Base-by-base conservation (phyloP, 139 green algal genomes). In the Desmodesmus armatus region DNA sequence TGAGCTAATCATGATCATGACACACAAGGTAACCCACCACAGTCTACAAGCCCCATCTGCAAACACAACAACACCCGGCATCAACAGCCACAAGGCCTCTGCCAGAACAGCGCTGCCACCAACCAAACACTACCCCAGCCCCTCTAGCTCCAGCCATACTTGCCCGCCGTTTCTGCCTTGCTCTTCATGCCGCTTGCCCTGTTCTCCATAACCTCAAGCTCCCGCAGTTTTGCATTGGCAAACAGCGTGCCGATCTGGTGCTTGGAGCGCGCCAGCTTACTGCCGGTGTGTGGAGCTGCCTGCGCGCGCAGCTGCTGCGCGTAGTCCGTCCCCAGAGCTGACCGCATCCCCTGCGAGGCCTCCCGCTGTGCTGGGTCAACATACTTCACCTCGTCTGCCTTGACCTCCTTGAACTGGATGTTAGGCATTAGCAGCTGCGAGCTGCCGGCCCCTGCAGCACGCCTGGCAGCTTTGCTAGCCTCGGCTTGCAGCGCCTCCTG, bases 171-270 rank as follows among this genome's bases (percentile, higher is more conserved):
- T 84, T 96, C 93, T 6, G 85, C 80, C 90, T 96, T 97, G 53
- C 76, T 92, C 86, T 96, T 96, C 71, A 90, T 84, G 37, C 87
- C 88, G 33, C 55, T 0, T 0, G 83, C 80, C 43, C 88, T 76
- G 51, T 87, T 70, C 87, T 96, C 93, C 75, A 96, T 25, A 21
- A 92, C 49, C 81, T 97, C 93, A 37, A 97, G 80, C 88, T 97
- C 94, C 84, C 88, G 88, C 78, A 95, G 87, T 78, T 93, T 92
- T 21, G 90, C 89, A 43, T 91, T 89, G 39, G 89, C 86, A 78
- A 93, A 96, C 44, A 97, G 80, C 11, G 92, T 94, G 43, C 83
- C 86, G 51, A 97, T 95, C 88, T 97, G 94, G 88, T 97, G 94
- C 91, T 95, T 95, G 55, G 87, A 87, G 60, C 90, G 89, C 0